Evolutionary conservation across 2,329 filamentous ascomycete species (phyloP).

Genomic region (Elsinoe batatas): DNA sequence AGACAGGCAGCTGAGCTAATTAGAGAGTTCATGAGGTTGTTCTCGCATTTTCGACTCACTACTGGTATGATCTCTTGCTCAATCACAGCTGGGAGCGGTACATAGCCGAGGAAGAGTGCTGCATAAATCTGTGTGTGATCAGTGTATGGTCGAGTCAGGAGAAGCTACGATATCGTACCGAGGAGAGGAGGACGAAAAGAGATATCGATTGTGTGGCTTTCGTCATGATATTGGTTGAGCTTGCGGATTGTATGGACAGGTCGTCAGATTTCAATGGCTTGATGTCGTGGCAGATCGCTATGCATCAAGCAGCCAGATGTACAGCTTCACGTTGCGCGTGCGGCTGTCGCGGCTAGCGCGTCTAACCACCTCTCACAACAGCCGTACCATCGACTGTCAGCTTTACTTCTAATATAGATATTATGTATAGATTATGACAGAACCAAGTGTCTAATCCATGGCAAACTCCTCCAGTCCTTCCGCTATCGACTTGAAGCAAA

Average conservation of each 20-base stretch:
- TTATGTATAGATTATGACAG: neutral
- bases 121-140: constrained; percentile 64
- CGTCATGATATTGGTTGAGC: constrained; percentile 56
- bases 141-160: constrained; percentile 14
- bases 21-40: constrained; percentile 2
- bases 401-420: neutral
- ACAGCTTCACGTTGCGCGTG: constrained; percentile 10
- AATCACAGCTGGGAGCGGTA: constrained; percentile 67
- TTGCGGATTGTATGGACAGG: neutral
- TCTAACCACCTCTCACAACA: neutral
- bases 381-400: neutral
- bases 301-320: constrained; percentile 1
- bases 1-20: constrained; percentile 71
- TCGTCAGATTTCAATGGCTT: neutral
- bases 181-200: constrained; percentile 74
- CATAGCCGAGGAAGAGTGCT: constrained; percentile 69
- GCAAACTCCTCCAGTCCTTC: neutral
- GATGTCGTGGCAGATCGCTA: neutral
- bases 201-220: constrained; percentile 89
- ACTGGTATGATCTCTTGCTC: constrained; percentile 82
- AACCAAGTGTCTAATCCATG: neutral
- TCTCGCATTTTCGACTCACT: constrained; percentile 46
- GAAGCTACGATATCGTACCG: constrained; percentile 47
- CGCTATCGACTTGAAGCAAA: neutral
- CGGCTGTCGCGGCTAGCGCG: constrained; percentile 1